A percentile compares a stretch with the other conserved stretches of the same genome.
These are phyloP conservation scores for Globisporangium canariense DNA, from an alignment of 352 stramenopile species.

Conservation along the genomic window DNA sequence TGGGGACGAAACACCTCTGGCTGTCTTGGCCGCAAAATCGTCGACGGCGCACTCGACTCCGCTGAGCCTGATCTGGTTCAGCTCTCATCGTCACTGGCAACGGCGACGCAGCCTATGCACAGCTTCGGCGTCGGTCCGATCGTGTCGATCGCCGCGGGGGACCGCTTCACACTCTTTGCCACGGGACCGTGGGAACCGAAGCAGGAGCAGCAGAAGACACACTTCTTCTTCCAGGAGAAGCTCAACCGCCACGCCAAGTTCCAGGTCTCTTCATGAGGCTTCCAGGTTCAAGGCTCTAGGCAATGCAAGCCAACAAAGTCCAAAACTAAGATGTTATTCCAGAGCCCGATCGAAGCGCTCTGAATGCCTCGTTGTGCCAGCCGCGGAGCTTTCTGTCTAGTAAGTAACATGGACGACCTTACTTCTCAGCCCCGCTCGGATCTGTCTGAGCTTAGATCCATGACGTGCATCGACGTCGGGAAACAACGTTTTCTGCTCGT, in stretches of 20 bases:
- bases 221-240: conserved; percentile 41
- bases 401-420: too few relatives aligned
- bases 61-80: conserved; percentile 51
- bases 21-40: conserved; percentile 43
- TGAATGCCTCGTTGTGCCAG: too few relatives aligned
- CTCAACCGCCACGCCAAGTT: conserved; percentile 45
- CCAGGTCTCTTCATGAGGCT: not conserved
- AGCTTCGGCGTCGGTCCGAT: conserved; percentile 44
- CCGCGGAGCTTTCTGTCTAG: too few relatives aligned
- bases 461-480: too few relatives aligned
- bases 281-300: not conserved
- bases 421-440: too few relatives aligned
- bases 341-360: too few relatives aligned
- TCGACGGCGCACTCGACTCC: conserved; percentile 26
- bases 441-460: too few relatives aligned
- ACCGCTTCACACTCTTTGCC: conserved; percentile 57
- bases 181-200: conserved; percentile 43
- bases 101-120: conserved; percentile 13
- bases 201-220: conserved; percentile 27
- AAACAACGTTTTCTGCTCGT: too few relatives aligned
- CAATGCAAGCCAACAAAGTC: not conserved
- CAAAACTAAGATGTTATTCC: too few relatives aligned
- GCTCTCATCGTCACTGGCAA: conserved; percentile 2
- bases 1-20: conserved; percentile 60
- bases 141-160: conserved; percentile 48